Conservation (phyloP, 352 stramenopile genomes). For the Phytophthora ohioensis region DNA sequence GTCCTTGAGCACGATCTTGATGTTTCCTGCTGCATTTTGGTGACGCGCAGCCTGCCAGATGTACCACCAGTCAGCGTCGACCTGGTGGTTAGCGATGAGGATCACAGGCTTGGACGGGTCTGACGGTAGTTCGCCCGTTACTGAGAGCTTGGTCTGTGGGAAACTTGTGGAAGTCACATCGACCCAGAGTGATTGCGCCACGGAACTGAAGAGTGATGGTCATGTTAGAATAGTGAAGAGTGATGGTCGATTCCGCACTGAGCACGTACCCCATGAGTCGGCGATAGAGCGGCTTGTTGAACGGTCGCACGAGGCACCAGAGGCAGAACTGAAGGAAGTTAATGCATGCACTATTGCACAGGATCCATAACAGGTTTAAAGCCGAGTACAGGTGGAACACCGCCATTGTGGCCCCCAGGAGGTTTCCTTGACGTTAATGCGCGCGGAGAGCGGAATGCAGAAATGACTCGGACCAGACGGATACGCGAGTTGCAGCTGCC, state of each 20-base stretch:
- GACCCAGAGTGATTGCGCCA: constrained; percentile 83
- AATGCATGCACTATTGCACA: constrained; percentile 84
- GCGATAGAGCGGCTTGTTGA: constrained; percentile 85
- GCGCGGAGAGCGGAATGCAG: constrained; percentile 9
- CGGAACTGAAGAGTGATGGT: constrained; percentile 43
- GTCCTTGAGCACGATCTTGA: constrained; percentile 94
- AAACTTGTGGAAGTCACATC: constrained; percentile 89
- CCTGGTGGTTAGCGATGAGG: constrained; percentile 93
- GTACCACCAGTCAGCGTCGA: constrained; percentile 95
- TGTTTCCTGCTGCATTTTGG: constrained; percentile 71
- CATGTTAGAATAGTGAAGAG: constrained; percentile 15
- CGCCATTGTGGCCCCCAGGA: constrained; percentile 49
- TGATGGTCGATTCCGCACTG: constrained; percentile 21
- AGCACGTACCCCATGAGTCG: constrained; percentile 67
- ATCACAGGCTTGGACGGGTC: constrained; percentile 82
- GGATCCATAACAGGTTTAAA: constrained; percentile 85
- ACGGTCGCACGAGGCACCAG: constrained; percentile 85
- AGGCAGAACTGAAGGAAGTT: constrained; percentile 85
- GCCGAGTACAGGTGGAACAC: constrained; percentile 73
- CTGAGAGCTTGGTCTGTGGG: constrained; percentile 80
- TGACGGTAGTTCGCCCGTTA: constrained; percentile 86
- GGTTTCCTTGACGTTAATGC: neutral
- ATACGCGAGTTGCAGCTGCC: constrained; percentile 30
- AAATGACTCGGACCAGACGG: constrained; percentile 28
- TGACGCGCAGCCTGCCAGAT: constrained; percentile 87